Base-by-base conservation (phyloP, 768 basidiomycete genomes). In the Phanerochaete carnosa region DNA sequence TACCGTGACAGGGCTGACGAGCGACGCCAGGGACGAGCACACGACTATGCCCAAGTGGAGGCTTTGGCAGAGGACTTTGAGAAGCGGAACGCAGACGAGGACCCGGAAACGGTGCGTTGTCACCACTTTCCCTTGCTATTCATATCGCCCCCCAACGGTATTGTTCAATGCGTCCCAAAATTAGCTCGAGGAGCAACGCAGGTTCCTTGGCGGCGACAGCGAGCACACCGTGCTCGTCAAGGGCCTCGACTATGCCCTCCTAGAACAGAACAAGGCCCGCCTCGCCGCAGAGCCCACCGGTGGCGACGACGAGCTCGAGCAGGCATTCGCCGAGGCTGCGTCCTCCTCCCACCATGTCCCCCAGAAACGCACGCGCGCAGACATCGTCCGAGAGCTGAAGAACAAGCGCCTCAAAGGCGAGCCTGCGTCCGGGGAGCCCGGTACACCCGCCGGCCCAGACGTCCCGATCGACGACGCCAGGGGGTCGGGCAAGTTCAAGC, bases 211-310 rank as follows among this genome's bases (percentile, higher is more conserved):
- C 19, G 92, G 93, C 37, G 92, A 96, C 70, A 84, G 86, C 45
- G 82, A 90, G 60, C 94, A 95, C 70, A 87, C 92, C 12, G 83
- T 95, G 59, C 83, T 95, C 12, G 92, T 95, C 45, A 96, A 94
- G 69, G 93, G 93, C 28, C 85, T 98, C 49, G 95, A 98, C 69
- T 81, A 89, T 64, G 89, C 92, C 0, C 82, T 97, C 7, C 79
- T 97, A 16, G 90, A 93, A 68, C 90, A 93, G 65, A 87, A 90
- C 64, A 94, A 87, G 73, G 88, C 89, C 2, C 85, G 87, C 39
- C 78, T 76, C 1, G 75, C 79, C 2, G 16, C 8, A 19, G 72
- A 77, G n/a, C 76, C 82, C 15, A 77, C 79, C 3, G 87, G 87
- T 50, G 89, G 91, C 65, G 92, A 96, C 62, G 92, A 91, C 13